Evolutionary conservation across 2,329 filamentous ascomycete species (phyloP).

Genomic region (Neospermospora avenae): DNA sequence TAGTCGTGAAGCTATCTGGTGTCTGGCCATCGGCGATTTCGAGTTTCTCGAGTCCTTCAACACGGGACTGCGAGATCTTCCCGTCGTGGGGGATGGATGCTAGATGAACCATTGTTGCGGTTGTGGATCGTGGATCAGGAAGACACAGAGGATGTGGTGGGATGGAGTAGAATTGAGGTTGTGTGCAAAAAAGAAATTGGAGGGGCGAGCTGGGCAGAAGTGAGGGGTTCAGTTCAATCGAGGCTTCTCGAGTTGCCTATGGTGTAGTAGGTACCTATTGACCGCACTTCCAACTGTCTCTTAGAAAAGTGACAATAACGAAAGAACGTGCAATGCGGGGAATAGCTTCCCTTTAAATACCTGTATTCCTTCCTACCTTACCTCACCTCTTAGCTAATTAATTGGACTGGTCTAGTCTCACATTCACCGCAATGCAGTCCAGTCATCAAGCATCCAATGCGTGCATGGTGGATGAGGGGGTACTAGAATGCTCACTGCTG

Average conservation of each 20-base stretch:
- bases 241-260: background rate
- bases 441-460: background rate
- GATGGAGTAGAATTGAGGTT: background rate
- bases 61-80: slow-evolving; percentile 24
- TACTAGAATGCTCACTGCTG: too few relatives aligned
- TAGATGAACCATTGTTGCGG: slow-evolving; percentile 47
- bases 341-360: background rate
- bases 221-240: background rate
- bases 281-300: background rate
- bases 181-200: slow-evolving; percentile 1
- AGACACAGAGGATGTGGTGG: background rate
- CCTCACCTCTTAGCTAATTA: background rate
- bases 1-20: slow-evolving; percentile 31
- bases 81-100: slow-evolving; percentile 38
- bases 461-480: background rate
- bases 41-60: slow-evolving; percentile 45
- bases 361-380: background rate
- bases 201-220: background rate
- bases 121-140: background rate
- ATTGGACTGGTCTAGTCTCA: background rate
- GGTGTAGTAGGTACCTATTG: too few relatives aligned
- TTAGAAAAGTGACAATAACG: background rate
- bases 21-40: slow-evolving; percentile 35
- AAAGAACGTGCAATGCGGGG: background rate
- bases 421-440: background rate